Evolutionary conservation across 805 yeast genomes (phyloP), one percentile per base, ranked within the genome.

Genomic region (Diddensiella santjacobensis): DNA sequence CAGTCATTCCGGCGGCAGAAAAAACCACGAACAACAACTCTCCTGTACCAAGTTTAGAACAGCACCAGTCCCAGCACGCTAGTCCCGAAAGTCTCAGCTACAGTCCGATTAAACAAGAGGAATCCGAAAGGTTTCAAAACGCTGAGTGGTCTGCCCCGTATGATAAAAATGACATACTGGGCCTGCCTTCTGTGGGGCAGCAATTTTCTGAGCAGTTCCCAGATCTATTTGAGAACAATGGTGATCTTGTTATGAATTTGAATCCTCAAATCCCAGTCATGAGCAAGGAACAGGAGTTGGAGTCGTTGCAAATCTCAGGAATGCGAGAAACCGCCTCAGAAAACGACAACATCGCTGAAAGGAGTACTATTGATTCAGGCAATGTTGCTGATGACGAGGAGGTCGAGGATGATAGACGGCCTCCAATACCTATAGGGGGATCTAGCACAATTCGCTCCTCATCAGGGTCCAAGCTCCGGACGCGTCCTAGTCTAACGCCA

Each of bases 401-500:
- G 20, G 13, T 19, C 29, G 11, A 10, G 19, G 40, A 13, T 37
- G 44, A 6, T n/a, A 49, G 17, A 3, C 22, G 20, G 19, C 22
- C 44, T 3, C 23, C 49, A 8, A 31, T 26, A 8, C 31, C 31
- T 17, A 24, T 22, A 4, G 43, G 33, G 20, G 38, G 24, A 13
- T 35, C 18, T 10, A 18, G 54, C 8, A 56, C 59, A 10, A 54
- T 56, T 23, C 30, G 59, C 13, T 49, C 59, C 2, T 47, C 56
- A 2, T 51, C 57, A 22, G 59, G 58, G 3, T 44, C 52, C 19
- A 40, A 46, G 23, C 36, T 45, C 17, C 31, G 49, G 42, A 22
- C 55, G 5, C 47, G 57, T 11, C 56, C 56, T 18, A 56, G 59
- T 31, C 22, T 56, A 29, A 54, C 59, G 4, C 59, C 59, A 13